Evolutionary conservation across 1,139 yeast genomes (phyloP).

Genomic region (Scheffersomyces illinoinensis): DNA sequence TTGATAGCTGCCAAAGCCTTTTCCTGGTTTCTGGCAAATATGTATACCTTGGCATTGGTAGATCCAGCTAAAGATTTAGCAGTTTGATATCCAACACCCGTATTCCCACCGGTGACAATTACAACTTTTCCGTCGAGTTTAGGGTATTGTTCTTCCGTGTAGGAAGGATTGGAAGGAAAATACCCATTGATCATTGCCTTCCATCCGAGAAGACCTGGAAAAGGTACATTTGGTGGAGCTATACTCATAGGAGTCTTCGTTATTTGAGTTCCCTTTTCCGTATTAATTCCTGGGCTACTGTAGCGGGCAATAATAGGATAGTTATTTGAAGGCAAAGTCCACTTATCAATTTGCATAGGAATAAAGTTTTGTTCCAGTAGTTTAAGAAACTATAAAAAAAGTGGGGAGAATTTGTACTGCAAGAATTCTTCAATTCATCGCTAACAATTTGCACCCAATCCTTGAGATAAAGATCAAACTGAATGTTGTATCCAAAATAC

Average conservation of each 20-base stretch:
- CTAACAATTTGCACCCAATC: not conserved
- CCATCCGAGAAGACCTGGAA: not conserved
- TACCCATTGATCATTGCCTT: not conserved
- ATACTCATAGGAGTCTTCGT: not conserved
- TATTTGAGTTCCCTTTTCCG: not conserved
- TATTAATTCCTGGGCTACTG: not conserved
- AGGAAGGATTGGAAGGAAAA: slow-evolving; percentile 4
- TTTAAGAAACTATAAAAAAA: not conserved
- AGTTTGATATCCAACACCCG: slow-evolving; percentile 19
- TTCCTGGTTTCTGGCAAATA: slow-evolving; percentile 18
- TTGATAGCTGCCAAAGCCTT: slow-evolving; percentile 16
- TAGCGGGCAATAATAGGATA: not conserved
- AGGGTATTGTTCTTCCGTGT: slow-evolving; percentile 9
- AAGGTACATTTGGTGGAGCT: not conserved
- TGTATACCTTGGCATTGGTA: slow-evolving; percentile 15
- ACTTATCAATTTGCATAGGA: too few species aligned
- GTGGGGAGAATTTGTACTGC: not conserved
- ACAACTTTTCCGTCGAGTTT: slow-evolving; percentile 20
- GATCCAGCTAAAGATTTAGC: slow-evolving; percentile 10
- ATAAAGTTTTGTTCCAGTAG: not conserved
- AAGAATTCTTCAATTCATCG: not conserved
- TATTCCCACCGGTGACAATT: slow-evolving; percentile 23
- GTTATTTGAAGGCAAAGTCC: not conserved
- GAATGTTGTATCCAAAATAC: not conserved
- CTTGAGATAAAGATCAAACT: not conserved